Conservation (phyloP, 2,329 filamentous ascomycete species). For the Phoma sp. region DNA sequence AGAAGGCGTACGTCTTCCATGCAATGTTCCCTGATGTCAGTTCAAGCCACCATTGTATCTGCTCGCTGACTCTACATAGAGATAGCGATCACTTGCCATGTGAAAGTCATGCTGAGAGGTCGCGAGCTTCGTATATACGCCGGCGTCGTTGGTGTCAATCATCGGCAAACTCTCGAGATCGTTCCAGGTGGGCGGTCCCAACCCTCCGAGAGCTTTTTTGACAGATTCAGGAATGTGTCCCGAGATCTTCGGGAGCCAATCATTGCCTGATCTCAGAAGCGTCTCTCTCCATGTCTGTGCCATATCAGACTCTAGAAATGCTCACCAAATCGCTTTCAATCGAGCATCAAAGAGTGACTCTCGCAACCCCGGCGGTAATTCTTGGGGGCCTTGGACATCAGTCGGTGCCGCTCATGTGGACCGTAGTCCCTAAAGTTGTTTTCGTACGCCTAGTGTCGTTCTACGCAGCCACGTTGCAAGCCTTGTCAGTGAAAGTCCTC, state of each 20-base stretch:
- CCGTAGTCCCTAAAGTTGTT: background rate
- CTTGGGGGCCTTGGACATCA: background rate
- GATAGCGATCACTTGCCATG: conserved; percentile 1
- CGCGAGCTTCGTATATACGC: background rate
- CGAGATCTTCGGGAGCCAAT: background rate
- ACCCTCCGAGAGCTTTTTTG: background rate
- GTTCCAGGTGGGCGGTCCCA: conserved; percentile 3
- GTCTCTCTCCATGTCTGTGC: background rate
- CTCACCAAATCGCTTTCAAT: background rate
- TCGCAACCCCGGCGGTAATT: background rate
- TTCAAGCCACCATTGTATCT: conserved; percentile 1
- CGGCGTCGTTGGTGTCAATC: background rate
- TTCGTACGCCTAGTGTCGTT: background rate
- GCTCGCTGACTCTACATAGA: conserved; percentile 5
- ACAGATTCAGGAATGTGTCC: background rate
- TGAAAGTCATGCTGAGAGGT: background rate
- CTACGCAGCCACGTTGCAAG: background rate
- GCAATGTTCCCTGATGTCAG: too few species aligned
- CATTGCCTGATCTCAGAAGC: background rate
- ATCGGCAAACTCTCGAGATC: background rate
- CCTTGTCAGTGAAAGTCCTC: background rate
- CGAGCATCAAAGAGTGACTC: background rate
- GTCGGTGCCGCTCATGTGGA: background rate
- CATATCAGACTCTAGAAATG: background rate
- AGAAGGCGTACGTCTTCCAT: too few species aligned